phyloP scores from a whole-genome alignment of 176 grass and related monocot species.

The Sorghum bicolor region Sorghum_bicolor_NCBIv3 NC_012872.2:74174501-74175000 shows the following conservation, averaged over 20 bases:
- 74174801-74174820: neutral
- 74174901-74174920: no score
- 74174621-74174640: no score
- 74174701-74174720: slow-evolving; percentile 82
- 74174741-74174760: slow-evolving; percentile 56
- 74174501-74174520: no score
- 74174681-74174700: slow-evolving; percentile 66
- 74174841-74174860: slow-evolving; percentile 30
- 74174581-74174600: no score
- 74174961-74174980: slow-evolving; percentile 42
- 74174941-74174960: slow-evolving; percentile 57
- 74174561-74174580: no score
- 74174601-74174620: no score
- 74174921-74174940: slow-evolving; percentile 50
- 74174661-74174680: no score
- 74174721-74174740: slow-evolving; percentile 69
- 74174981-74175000: slow-evolving; percentile 14
- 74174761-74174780: slow-evolving; percentile 61
- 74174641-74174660: no score
- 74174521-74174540: no score
- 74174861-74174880: slow-evolving; percentile 55
- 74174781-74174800: neutral
- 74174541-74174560: no score
- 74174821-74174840: no score
- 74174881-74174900: neutral